Percentiles rank a stretch among this genome's conserved stretches.
These are phyloP conservation scores for Tagetes erecta DNA, from an alignment of 129 eudicot species.

Conservation along the genomic window DNA sequence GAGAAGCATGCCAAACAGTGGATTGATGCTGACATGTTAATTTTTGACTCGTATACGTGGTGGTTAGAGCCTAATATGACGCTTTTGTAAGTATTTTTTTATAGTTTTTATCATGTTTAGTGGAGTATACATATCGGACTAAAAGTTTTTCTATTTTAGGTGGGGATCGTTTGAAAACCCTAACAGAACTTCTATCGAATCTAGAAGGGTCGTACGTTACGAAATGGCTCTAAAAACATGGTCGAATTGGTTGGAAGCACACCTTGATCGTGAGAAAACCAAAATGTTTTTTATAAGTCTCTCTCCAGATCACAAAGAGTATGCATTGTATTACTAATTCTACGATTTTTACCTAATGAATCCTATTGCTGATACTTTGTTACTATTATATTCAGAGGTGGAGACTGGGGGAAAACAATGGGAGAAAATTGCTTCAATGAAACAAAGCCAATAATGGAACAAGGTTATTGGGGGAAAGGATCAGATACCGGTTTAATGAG, in stretches of 20 bases:
- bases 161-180: slow-evolving; percentile 52
- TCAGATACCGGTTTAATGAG: slow-evolving; percentile 53
- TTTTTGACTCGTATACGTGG: slow-evolving; percentile 62
- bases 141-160: slow-evolving; percentile 26
- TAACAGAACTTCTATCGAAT: slow-evolving; percentile 43
- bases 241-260: slow-evolving; percentile 71
- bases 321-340: background rate
- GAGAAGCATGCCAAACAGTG: slow-evolving; percentile 64
- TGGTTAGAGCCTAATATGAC: slow-evolving; percentile 52
- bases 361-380: background rate
- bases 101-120: background rate
- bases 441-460: slow-evolving; percentile 47
- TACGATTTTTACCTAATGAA: background rate
- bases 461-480: slow-evolving; percentile 50
- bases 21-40: slow-evolving; percentile 58
- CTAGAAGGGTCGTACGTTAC: slow-evolving; percentile 44
- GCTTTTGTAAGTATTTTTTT: slow-evolving; percentile 37
- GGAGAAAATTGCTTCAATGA: slow-evolving; percentile 59
- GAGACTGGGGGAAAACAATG: slow-evolving; percentile 52
- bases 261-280: slow-evolving; percentile 53
- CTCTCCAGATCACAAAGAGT: slow-evolving; percentile 57
- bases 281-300: slow-evolving; percentile 58
- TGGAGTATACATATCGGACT: background rate
- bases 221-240: slow-evolving; percentile 73
- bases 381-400: slow-evolving; percentile 40